Evolutionary conservation across 306 rosid species (phyloP), one percentile per base, ranked within the genome.

Genomic region (Fagus crenata): DNA sequence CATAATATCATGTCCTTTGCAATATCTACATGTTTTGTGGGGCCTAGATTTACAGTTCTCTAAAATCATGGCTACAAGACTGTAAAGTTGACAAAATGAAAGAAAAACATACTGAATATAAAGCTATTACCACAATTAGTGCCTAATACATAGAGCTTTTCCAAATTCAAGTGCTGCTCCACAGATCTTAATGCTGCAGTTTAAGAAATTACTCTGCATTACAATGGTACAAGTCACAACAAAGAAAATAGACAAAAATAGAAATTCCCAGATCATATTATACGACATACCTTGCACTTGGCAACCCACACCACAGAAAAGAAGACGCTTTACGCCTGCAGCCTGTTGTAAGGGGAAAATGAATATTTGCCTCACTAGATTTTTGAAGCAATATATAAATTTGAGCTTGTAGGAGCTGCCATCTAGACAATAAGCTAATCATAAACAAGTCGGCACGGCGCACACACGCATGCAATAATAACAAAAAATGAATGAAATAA

Each of bases 261-360:
- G 69, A 56, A 54, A 72, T 46, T 14, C 22, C 51, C 69, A 71
- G 75, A 71, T 46, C 67, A 71, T 53, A 76, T 9, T 14, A 75
- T 8, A 69, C 81, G 77, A 53, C 39, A 77, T 84, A 95, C 98
- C 97, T 90, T 92, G 93, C 81, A 92, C 98, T 88, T 95, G 98
- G 86, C 98, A 95, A 70, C 98, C 98, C 53, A 95, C 98, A 69
- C 98, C 98, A 53, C 98, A 95, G 87, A 95, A 95, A 75, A 95
- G 98, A 84, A 95, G 97, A 69, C 97, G 93, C 86, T 92, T 95
- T 73, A 95, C 96, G 4, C 92, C 95, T 31, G 97, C 96, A 79
- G 98, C 98, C 97, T 95, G 81, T 81, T 74, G 22, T 17, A 76
- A n/a, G 64, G 54, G 55, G 82, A 81, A 75, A 32, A 22, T 7